These are phyloP conservation scores for Litchi chinensis DNA, from an alignment of 345 rosid species.

Conservation along the genomic window DNA sequence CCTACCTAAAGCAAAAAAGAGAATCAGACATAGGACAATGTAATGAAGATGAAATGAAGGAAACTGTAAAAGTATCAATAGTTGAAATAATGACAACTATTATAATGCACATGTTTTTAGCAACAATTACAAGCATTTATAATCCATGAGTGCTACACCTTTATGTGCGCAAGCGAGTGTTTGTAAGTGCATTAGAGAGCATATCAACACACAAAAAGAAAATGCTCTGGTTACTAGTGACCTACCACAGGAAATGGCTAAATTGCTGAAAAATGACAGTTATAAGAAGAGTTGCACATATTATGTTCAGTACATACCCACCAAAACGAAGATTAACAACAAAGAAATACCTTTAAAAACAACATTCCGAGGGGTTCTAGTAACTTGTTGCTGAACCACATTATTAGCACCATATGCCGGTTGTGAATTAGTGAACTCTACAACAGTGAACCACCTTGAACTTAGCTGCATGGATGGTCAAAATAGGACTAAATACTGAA, in stretches of 20 bases:
- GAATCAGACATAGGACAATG: conserved; percentile 1
- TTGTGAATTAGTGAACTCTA: conserved; percentile 59
- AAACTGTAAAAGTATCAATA: background rate
- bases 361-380: conserved; percentile 63
- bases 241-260: background rate
- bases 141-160: background rate
- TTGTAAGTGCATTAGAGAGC: background rate
- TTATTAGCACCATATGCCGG: conserved; percentile 41
- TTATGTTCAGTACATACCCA: conserved; percentile 1
- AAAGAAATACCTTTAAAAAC: conserved; percentile 68
- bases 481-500: background rate
- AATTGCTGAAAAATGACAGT: background rate
- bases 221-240: background rate
- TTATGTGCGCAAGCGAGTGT: background rate
- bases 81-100: background rate
- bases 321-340: conserved; percentile 1
- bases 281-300: background rate
- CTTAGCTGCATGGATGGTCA: background rate
- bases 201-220: background rate
- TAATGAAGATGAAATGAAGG: background rate
- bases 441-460: conserved; percentile 21
- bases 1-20: conserved; percentile 50
- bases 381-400: conserved; percentile 48
- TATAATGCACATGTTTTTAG: background rate
- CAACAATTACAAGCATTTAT: no score